Conservation (phyloP, 2,329 filamentous ascomycete species). For the Sarocladium brachiariae region DNA sequence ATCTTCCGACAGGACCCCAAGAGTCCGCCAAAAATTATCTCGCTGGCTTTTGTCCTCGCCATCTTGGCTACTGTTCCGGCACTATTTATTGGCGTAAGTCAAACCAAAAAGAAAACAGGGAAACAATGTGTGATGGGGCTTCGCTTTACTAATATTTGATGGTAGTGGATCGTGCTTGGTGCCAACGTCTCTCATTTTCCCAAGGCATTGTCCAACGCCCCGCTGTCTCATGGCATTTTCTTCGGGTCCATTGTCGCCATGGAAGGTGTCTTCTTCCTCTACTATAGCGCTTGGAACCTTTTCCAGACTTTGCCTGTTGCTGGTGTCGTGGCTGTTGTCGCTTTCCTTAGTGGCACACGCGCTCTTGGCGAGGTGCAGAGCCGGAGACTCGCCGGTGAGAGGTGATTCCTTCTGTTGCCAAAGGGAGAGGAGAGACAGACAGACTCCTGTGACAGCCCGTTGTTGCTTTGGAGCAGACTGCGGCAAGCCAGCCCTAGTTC, state of each 20-base stretch:
- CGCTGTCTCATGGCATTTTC: conserved; percentile 76
- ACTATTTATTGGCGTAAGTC: conserved; percentile 61
- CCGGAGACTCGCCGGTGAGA: conserved; percentile 69
- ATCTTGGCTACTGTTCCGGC: conserved; percentile 68
- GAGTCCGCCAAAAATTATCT: conserved; percentile 75
- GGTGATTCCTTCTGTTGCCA: conserved; percentile 27
- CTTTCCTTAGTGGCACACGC: conserved; percentile 81
- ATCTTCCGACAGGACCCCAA: conserved; percentile 75
- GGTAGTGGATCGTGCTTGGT: conserved; percentile 74
- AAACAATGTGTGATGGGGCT: no score
- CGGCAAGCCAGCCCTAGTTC: no score
- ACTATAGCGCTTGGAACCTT: conserved; percentile 87
- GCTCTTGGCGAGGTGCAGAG: conserved; percentile 90
- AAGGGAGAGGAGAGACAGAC: no score
- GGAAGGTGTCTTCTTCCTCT: conserved; percentile 89
- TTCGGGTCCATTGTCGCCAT: conserved; percentile 80
- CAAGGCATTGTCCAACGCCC: conserved; percentile 68
- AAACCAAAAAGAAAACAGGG: no score
- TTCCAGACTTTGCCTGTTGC: conserved; percentile 80
- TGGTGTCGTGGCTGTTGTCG: conserved; percentile 58
- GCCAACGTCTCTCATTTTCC: conserved; percentile 74
- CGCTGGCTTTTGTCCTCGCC: conserved; percentile 66
- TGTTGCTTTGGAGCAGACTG: no score
- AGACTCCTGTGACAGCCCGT: no score
- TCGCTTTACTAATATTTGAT: conserved; percentile 10